Base-by-base conservation (phyloP, 2,329 filamentous ascomycete genomes). In the Colletotrichum sp. region DNA sequence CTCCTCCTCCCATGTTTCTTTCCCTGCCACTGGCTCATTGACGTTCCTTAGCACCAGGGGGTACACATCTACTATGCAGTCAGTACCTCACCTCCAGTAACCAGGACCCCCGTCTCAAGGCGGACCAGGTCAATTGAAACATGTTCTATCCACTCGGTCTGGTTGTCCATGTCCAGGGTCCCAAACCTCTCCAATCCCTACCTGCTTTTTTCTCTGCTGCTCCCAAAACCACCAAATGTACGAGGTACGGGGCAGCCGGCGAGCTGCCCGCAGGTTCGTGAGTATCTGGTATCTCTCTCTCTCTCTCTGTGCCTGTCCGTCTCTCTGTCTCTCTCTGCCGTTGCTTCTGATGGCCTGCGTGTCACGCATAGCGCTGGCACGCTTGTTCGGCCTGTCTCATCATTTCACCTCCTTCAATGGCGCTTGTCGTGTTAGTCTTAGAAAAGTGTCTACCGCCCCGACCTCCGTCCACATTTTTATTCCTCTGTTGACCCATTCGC, bases 71-170 rank as follows among this genome's bases (percentile, higher is more conserved):
- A 21, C 44, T 12, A 21, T 21, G 44, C 18, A 13, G 44, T 49
- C 16, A 18, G 18, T 44, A 44, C 39, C 16, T 18, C 9, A 49
- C 39, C 39, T 49, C 39, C 18, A 49, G 26, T 62, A 49, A 59
- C 63, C 44, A 39, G 63, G 44, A 57, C 21, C 64, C 70, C 70
- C 63, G 63, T 65, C 49, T 30, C 34, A 68, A 18, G 28, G 73
- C 70, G 57, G 64, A 73, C 72, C 64, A 59, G 52, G 70, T 67
- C 63, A 64, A 73, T 73, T 73, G 70, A 76, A 76, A 76, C 70
- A 76, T 76, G 64, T 68, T 73, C 63, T 73, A 76, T 57, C 70
- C 70, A 76, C 64, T 55, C 26, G 55, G 55, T 63, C 59, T 72
- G 57, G 8, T 15, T 49, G 26, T 59, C 64, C 59, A 66, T 72